Base-by-base conservation (phyloP, 1,284 basidiomycete species). In the Boletellus dicymbophilus region DNA sequence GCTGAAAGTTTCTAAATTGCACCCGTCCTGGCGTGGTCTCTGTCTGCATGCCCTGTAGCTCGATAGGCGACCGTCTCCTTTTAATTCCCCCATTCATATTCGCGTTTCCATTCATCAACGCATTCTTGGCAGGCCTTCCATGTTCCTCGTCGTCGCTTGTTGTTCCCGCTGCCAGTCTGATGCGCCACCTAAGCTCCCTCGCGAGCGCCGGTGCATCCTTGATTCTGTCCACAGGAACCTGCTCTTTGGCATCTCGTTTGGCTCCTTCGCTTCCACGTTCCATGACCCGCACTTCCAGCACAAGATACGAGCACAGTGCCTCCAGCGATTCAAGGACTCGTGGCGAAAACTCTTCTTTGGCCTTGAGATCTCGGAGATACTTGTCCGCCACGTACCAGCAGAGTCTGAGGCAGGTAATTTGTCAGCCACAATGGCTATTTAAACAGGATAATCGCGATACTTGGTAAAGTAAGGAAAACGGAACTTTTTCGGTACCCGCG, bases 401-500 rank as follows among this genome's bases (percentile, higher is more conserved):
- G 8, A 95, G 74, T 64, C 92, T 95, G 55, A 6, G 36, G 48
- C 21, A 40, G 48, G 37, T 13, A n/a, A 16, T 36, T 18, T 13
- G 43, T 57, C 28, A 58, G 41, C 34, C 28, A 43, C 23, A 6
- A n/a, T n/a, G 21, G 18, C 6, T 20, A 33, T 20, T 33, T 27
- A 36, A 56, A 31, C 26, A 37, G 51, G 54, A 46, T 16, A 54
- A 43, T 28, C 13, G 27, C 28, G 79, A 44, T 63, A 93, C 91
- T 81, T 88, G 49, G 84, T 76, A 62, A 95, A 93, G 63, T 84
- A 76, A 0, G 96, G 96, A 62, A 95, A 99, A 36, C 94, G 80
- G 69, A 98, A 98, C 66, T 95, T 95, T 68, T 91, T 93, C 0
- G 96, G 95, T 0, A 98, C 96, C 51, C 90, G 88, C 3, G 95